These are phyloP conservation scores for Calonectria pseudoturangicola DNA, from an alignment of 2,329 filamentous ascomycete species.

Conservation along the genomic window DNA sequence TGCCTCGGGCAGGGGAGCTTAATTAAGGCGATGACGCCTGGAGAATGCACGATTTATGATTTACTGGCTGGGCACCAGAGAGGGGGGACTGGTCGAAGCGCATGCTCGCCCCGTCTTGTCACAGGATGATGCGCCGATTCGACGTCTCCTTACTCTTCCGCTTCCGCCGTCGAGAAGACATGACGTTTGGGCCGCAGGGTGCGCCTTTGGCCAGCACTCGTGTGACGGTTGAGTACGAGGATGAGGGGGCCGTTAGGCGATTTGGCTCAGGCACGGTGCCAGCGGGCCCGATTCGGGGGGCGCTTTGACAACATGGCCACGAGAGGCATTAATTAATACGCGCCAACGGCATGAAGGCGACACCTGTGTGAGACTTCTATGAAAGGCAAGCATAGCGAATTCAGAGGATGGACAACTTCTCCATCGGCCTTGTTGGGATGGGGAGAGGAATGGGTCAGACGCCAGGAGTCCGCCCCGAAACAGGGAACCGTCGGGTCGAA, in stretches of 20 bases:
- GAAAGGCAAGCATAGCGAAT: slow-evolving; percentile 21
- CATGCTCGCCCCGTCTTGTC: slow-evolving; percentile 11
- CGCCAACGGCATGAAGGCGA: slow-evolving; percentile 14
- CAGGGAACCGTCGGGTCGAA: slow-evolving; percentile 2
- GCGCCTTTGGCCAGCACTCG: slow-evolving; percentile 17
- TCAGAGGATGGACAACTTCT: background rate
- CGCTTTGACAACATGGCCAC: slow-evolving; percentile 18
- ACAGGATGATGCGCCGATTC: slow-evolving; percentile 20
- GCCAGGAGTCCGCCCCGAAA: slow-evolving; percentile 14
- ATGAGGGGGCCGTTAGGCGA: slow-evolving; percentile 35
- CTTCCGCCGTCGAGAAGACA: background rate
- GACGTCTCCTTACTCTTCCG: background rate
- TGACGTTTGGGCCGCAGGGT: slow-evolving; percentile 3
- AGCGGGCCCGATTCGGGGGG: slow-evolving; percentile 17
- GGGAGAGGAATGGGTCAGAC: background rate
- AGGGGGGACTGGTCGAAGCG: background rate
- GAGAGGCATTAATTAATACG: slow-evolving; percentile 24
- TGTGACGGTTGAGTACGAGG: slow-evolving; percentile 31
- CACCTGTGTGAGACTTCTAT: slow-evolving; percentile 22
- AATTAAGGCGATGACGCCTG: slow-evolving; percentile 39
- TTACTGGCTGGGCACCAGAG: slow-evolving; percentile 13
- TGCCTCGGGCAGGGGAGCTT: slow-evolving; percentile 42
- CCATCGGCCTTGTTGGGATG: background rate
- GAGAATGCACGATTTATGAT: slow-evolving; percentile 30
- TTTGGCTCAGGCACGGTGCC: slow-evolving; percentile 25